A percentile compares a stretch with the other conserved stretches of the same genome.
Evolutionary conservation across 73 alveolate species (phyloP).

Genomic region (Tetrahymena thermophila): DNA sequence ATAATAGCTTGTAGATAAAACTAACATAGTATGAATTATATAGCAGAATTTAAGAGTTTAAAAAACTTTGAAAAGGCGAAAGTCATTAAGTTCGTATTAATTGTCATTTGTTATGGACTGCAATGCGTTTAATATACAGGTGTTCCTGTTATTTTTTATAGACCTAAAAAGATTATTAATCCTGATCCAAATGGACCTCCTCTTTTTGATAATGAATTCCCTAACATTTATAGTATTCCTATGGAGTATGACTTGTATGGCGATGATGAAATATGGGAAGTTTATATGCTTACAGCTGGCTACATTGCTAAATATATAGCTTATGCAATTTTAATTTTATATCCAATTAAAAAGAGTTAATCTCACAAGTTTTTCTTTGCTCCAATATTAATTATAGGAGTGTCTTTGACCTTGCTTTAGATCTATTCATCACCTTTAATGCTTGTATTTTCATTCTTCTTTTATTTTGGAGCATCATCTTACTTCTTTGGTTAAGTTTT

Average conservation of each 20-base stretch:
- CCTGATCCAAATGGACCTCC: background rate
- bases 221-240: background rate
- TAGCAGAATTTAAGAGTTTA: background rate
- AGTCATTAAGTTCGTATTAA: background rate
- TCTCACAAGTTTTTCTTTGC: background rate
- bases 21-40: background rate
- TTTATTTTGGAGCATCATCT: background rate
- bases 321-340: background rate
- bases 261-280: background rate
- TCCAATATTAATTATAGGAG: background rate
- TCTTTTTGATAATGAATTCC: background rate
- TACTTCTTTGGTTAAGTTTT: background rate
- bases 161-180: background rate
- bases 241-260: background rate
- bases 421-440: background rate
- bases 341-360: background rate
- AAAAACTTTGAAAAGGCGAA: background rate
- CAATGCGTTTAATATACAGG: background rate
- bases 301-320: background rate
- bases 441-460: background rate
- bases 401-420: background rate
- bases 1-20: background rate
- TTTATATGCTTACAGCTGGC: background rate
- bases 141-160: background rate
- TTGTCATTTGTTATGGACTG: background rate